These are phyloP conservation scores for Gloeostereum incarnatum DNA, from an alignment of 768 basidiomycete species.

Conservation along the genomic window DNA sequence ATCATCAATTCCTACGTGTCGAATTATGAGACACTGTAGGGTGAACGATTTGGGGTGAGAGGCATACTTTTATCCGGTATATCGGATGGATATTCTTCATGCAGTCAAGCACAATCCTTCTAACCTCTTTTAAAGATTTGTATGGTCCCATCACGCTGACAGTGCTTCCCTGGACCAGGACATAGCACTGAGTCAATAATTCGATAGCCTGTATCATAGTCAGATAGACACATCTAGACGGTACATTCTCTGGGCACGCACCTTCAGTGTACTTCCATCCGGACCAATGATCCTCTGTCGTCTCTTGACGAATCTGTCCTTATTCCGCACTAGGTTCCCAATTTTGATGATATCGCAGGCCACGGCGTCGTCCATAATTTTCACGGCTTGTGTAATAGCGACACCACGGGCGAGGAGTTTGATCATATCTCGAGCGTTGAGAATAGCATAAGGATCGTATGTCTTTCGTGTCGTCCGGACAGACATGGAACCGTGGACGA, in stretches of 20 bases:
- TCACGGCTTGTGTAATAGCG: constrained; percentile 73
- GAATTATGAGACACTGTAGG: neutral
- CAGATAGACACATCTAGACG: neutral
- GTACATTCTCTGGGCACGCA: constrained; percentile 21
- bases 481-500: constrained; percentile 96
- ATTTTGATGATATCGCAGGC: constrained; percentile 99
- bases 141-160: constrained; percentile 97
- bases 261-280: constrained; percentile 95
- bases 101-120: constrained; percentile 94
- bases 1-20: constrained; percentile 88
- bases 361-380: constrained; percentile 81
- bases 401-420: constrained; percentile 94
- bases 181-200: constrained; percentile 91
- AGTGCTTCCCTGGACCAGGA: constrained; percentile 96
- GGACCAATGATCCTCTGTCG: constrained; percentile 96
- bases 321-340: constrained; percentile 87
- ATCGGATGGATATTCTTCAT: constrained; percentile 99
- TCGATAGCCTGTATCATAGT: constrained; percentile 76
- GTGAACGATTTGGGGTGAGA: constrained; percentile 3
- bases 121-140: constrained; percentile 92
- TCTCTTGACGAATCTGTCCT: constrained; percentile 93
- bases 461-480: constrained; percentile 96
- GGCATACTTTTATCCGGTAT: constrained; percentile 86
- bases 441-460: constrained; percentile 90
- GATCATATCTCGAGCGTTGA: constrained; percentile 94